Evolutionary conservation across 257 asterid genomes (phyloP).

Genomic region (Ilex asprella): DNA sequence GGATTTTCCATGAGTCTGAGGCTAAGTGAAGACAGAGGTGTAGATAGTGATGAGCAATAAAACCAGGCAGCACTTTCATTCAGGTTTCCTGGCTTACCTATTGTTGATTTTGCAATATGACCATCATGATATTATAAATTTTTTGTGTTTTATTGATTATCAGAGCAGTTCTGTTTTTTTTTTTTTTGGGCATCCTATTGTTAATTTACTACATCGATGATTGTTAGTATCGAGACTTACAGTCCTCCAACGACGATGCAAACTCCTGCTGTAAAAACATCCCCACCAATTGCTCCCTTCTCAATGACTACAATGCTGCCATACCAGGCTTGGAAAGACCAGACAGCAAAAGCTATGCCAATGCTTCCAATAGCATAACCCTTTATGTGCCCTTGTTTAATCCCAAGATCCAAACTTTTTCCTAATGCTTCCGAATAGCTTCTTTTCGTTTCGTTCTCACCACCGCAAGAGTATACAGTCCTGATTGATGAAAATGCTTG

Average conservation of each 20-base stretch:
- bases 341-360: slow-evolving; percentile 37
- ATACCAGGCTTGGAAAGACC: slow-evolving; percentile 38
- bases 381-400: slow-evolving; percentile 40
- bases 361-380: slow-evolving; percentile 46
- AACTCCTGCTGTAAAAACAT: slow-evolving; percentile 28
- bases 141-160: no score
- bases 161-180: no score
- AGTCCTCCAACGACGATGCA: slow-evolving; percentile 37
- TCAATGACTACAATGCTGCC: slow-evolving; percentile 36
- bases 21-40: no score
- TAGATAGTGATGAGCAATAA: no score
- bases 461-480: slow-evolving; percentile 37
- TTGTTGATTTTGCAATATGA: no score
- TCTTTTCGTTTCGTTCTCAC: slow-evolving; percentile 28
- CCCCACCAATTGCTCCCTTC: slow-evolving; percentile 40
- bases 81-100: no score
- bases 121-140: no score
- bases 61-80: no score
- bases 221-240: slow-evolving; percentile 18
- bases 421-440: slow-evolving; percentile 13
- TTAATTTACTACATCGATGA: no score
- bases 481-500: slow-evolving; percentile 40
- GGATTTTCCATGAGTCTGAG: no score
- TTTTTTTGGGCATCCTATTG: no score
- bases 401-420: slow-evolving; percentile 27